Conservation (phyloP, 192 early-diverging fungal species). For the Umbelopsis sp. region DNA sequence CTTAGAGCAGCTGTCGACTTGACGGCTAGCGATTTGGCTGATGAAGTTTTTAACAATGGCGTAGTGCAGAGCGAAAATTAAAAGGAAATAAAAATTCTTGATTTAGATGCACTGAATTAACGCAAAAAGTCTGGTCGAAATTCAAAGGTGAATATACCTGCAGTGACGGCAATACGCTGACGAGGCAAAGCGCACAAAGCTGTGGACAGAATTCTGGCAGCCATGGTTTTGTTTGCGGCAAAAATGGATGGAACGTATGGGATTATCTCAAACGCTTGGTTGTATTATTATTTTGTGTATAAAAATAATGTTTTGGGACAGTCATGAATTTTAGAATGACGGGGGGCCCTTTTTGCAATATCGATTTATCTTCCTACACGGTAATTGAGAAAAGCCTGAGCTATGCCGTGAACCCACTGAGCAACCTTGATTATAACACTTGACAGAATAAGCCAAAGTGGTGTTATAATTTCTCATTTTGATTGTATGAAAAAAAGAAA, state of each 20-base stretch:
- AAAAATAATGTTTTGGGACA: conserved; percentile 13
- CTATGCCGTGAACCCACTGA: no score
- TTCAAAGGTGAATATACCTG: background rate
- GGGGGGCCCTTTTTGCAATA: background rate
- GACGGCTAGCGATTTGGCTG: conserved; percentile 8
- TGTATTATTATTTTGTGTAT: conserved; percentile 21
- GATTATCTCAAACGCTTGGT: background rate
- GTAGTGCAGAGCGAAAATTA: background rate
- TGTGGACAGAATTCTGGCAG: conserved; percentile 18
- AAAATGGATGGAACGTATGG: conserved; percentile 6
- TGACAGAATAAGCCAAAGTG: background rate
- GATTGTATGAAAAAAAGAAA: no score
- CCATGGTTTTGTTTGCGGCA: conserved; percentile 12
- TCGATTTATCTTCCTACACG: no score
- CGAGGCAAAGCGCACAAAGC: conserved; percentile 21
- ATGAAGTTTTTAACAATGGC: background rate
- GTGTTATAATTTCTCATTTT: background rate
- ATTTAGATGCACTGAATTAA: background rate
- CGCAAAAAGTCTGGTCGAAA: background rate
- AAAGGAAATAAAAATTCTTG: background rate
- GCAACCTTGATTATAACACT: no score
- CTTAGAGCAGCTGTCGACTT: conserved; percentile 1
- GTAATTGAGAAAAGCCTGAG: no score
- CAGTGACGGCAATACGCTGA: conserved; percentile 18
- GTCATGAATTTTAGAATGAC: conserved; percentile 17